Percentiles rank a stretch among this genome's conserved stretches.
Evolutionary conservation across 225 moss, liverwort and hornwort species (phyloP).

Genomic region (Physcomitrium patens): DNA sequence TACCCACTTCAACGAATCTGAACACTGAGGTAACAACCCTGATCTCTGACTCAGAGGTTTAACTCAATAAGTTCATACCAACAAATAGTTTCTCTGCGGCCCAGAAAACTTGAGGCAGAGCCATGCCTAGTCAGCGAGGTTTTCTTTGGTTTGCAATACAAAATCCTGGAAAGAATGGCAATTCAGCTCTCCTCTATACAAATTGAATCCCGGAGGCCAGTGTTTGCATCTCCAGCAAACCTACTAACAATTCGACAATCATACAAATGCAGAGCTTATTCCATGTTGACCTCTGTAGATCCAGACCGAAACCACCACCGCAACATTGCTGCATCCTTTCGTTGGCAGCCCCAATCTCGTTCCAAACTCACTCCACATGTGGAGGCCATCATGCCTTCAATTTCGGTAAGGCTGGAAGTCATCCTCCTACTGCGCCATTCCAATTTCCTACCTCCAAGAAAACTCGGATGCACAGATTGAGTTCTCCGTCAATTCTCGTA

Average conservation of each 20-base stretch:
- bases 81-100: constrained; percentile 52
- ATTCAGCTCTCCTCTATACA: constrained; percentile 71
- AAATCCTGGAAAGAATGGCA: constrained; percentile 71
- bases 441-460: constrained; percentile 45
- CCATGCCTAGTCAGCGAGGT: constrained; percentile 35
- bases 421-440: constrained; percentile 37
- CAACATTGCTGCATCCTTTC: constrained; percentile 33
- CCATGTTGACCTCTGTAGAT: constrained; percentile 51
- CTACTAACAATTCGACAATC: constrained; percentile 60
- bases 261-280: constrained; percentile 58
- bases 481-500: constrained; percentile 37
- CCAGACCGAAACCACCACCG: constrained; percentile 47
- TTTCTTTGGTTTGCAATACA: constrained; percentile 58
- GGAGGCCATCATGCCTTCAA: constrained; percentile 32
- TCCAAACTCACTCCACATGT: constrained; percentile 29
- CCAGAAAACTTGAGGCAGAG: constrained; percentile 54
- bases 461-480: constrained; percentile 46
- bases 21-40: constrained; percentile 41
- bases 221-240: constrained; percentile 62
- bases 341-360: constrained; percentile 39
- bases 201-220: constrained; percentile 58
- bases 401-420: constrained; percentile 4
- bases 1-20: constrained; percentile 40
- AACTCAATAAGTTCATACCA: constrained; percentile 30
- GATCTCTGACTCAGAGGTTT: constrained; percentile 43